Evolutionary conservation across 1,284 basidiomycete genomes (phyloP), one percentile per base, ranked within the genome.

Genomic region (Butyriboletus regius): DNA sequence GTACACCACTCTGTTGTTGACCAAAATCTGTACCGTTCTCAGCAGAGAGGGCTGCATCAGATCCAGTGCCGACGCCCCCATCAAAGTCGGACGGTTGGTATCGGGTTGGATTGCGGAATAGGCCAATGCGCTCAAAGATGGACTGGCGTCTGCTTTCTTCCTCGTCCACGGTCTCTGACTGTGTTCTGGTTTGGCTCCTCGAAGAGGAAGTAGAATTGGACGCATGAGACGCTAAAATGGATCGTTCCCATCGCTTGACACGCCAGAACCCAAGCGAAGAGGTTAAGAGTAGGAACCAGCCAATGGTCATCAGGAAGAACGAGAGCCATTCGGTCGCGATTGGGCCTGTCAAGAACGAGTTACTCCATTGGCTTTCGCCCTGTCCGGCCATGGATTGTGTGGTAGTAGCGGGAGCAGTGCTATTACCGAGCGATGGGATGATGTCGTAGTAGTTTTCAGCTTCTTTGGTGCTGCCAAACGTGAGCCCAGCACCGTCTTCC

Each of bases 281-380:
- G 1, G 90, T 94, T 43, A 95, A 74, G 24, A 97, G 78, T 50
- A 94, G 75, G 71, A 96, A 95, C 91, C 92, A 96, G 1, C 93
- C 89, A 42, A 92, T 71, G 31, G 86, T 90, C 92, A 97, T 96
- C 56, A 97, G 73, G 70, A 95, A 82, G 73, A 96, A 96, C 12
- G 88, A 87, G 39, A 97, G 74, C 89, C 90, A 96, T 64, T 96
- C 90, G 2, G 81, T 78, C 0, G 83, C 83, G 17, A 79, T 76
- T 54, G 81, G 79, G 20, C 72, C 70, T 4, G 78, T 66, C 18
- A 75, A 43, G 26, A 67, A 56, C 26, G 62, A 67, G n/a, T 64
- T 66, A 12, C 34, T 17, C 63, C 55, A 66, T 31, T 43, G 63
- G 7, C 5, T 38, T 14, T 54, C 48, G 10, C 46, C 51, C 43